Percentiles rank a stretch among this genome's conserved stretches.
These are phyloP conservation scores for Salix caprea DNA, from an alignment of 345 rosid genomes.

Conservation along the genomic window DNA sequence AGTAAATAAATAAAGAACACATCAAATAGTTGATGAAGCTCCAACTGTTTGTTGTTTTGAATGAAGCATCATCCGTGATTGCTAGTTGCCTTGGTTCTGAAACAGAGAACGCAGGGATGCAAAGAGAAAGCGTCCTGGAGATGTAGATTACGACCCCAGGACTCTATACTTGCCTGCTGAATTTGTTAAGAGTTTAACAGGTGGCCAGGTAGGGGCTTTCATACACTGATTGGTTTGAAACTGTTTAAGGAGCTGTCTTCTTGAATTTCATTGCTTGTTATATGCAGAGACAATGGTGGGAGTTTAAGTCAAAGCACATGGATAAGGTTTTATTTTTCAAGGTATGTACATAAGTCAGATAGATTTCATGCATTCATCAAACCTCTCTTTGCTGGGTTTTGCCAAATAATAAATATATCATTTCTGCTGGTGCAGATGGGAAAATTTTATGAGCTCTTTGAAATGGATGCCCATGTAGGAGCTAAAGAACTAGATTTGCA, in stretches of 20 bases:
- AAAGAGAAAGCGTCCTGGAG: conserved; percentile 60
- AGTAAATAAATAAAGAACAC: not conserved
- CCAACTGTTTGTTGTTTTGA: not conserved
- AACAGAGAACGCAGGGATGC: conserved; percentile 69
- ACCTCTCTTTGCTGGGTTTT: not conserved
- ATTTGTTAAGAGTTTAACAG: conserved; percentile 71
- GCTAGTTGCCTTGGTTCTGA: conserved; percentile 12
- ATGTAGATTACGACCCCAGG: conserved; percentile 68
- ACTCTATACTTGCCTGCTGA: conserved; percentile 85
- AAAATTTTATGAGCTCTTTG: conserved; percentile 94
- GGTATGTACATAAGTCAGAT: conserved; percentile 38
- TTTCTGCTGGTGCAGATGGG: conserved; percentile 68
- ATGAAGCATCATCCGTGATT: not conserved
- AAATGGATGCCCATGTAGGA: conserved; percentile 98
- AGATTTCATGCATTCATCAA: not conserved
- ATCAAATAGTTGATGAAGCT: not conserved
- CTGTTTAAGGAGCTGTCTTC: conserved; percentile 5
- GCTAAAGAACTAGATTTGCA: conserved; percentile 89
- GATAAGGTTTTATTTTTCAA: conserved; percentile 96
- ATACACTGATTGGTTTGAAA: conserved; percentile 9
- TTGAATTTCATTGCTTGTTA: conserved; percentile 10
- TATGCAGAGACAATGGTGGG: conserved; percentile 99
- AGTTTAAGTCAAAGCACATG: conserved; percentile 95
- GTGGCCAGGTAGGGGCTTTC: conserved; percentile 66
- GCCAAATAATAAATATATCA: conserved; percentile 2